Conservation (phyloP, 208 protist genomes). For the Phytomonas francai region DNA sequence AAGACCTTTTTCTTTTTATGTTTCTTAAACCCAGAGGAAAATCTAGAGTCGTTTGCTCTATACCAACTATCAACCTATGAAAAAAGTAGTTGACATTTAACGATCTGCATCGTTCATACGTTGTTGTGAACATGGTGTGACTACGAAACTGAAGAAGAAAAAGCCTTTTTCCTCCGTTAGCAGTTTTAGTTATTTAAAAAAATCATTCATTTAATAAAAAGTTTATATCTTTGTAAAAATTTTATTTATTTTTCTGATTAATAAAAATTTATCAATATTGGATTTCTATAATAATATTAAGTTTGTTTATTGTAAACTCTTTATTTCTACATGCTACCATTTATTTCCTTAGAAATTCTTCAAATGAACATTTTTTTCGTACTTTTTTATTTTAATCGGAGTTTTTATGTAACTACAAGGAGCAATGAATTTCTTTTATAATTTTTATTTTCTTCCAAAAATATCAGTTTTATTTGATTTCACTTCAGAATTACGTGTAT, state of each 20-base stretch:
- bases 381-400: background rate
- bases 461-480: background rate
- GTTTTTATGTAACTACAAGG: background rate
- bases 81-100: too few species aligned
- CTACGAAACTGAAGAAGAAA: too few species aligned
- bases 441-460: background rate
- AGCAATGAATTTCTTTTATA: background rate
- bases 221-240: background rate
- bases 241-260: background rate
- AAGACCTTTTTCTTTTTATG: too few species aligned
- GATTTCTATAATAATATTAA: background rate
- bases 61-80: too few species aligned
- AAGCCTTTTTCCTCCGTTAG: too few species aligned
- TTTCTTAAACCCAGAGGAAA: too few species aligned
- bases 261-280: background rate
- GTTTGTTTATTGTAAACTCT: too few species aligned
- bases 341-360: background rate
- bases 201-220: background rate
- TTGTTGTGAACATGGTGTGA: too few species aligned
- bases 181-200: too few species aligned
- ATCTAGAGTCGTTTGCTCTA: too few species aligned
- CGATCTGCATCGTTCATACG: too few species aligned
- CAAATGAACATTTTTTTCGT: background rate
- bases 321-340: background rate
- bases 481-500: background rate